Base-by-base conservation (phyloP, 345 rosid genomes). In the Eucalyptus sideroxylon region DNA sequence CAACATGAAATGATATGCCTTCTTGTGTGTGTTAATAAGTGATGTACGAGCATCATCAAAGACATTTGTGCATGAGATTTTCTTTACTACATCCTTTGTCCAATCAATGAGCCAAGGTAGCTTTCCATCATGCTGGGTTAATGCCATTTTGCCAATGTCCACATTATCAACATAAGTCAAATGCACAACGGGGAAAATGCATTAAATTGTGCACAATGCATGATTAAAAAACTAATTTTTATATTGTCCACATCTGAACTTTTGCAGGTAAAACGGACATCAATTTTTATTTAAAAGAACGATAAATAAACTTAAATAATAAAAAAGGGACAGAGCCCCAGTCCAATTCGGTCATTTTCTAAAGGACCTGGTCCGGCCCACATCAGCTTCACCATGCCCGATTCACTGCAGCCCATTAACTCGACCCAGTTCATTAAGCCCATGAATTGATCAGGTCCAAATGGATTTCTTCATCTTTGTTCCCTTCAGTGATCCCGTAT, bases 51-150 rank as follows among this genome's bases (percentile, higher is more conserved):
- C 23, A 51, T 51, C 1, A 7, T 51, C 23, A 51, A 51, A 51
- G 0, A 17, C 2, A 3, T 51, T 51, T 51, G 23, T 51, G 56
- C 9, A 7, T 17, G 9, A 51, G 2, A 50, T 1, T 53, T 19
- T 53, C 26, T 19, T 21, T 8, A 53, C 56, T 53, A 53, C 26
- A 8, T 7, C 2, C 0, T 53, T 53, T 53, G 26, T 8, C 1
- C 26, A 21, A 55, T 19, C 11, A 21, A 55, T 8, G 0, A 21
- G 1, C 1, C 26, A 1, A 55, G 59, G 0, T 55, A 55, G 0
- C 26, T 19, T 55, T 55, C 1, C 0, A 21, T 21, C 11, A 21
- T 55, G 26, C 1, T 17, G 10, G 26, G 26, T 21, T 8, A 53
- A 53, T 21, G 21, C 10, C 26, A 21, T 53, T 7, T 53, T 17